Percentiles rank a stretch among this genome's conserved stretches.
Conservation (phyloP, 768 basidiomycete genomes). For the Russula dissimulans region DNA sequence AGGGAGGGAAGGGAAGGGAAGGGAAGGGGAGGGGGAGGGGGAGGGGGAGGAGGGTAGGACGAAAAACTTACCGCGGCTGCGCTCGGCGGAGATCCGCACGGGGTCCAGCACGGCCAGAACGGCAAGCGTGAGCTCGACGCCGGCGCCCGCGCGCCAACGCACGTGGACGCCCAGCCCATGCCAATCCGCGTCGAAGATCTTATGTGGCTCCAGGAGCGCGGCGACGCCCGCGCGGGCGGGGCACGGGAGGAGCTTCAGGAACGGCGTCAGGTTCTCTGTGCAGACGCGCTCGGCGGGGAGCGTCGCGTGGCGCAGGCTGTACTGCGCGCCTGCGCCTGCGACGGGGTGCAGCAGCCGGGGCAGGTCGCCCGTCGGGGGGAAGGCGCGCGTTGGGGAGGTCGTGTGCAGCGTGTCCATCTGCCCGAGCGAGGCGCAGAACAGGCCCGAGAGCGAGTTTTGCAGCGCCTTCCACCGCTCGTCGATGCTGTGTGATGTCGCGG, state of each 20-base stretch:
- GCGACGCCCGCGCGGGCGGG: slow-evolving; percentile 83
- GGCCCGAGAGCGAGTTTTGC: slow-evolving; percentile 81
- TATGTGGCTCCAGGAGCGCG: slow-evolving; percentile 72
- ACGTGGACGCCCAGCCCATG: slow-evolving; percentile 82
- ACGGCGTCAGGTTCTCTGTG: slow-evolving; percentile 95
- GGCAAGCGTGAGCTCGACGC: slow-evolving; percentile 55
- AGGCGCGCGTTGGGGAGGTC: slow-evolving; percentile 47
- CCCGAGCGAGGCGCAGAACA: slow-evolving; percentile 91
- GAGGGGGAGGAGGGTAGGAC: too few species aligned
- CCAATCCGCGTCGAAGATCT: slow-evolving; percentile 85
- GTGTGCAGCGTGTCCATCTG: slow-evolving; percentile 68
- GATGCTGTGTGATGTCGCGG: slow-evolving; percentile 34
- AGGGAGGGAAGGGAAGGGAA: too few species aligned
- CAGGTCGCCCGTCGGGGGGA: slow-evolving; percentile 15
- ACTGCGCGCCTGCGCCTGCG: slow-evolving; percentile 26
- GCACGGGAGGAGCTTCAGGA: slow-evolving; percentile 90
- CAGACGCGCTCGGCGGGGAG: slow-evolving; percentile 86
- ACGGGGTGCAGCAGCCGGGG: slow-evolving; percentile 19
- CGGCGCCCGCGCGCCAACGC: slow-evolving; percentile 39
- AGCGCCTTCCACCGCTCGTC: slow-evolving; percentile 78
- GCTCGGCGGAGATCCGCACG: slow-evolving; percentile 42
- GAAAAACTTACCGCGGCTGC: slow-evolving; percentile 43
- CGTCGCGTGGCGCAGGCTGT: slow-evolving; percentile 59
- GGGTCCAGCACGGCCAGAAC: slow-evolving; percentile 79
- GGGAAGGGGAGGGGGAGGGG: too few species aligned